Conservation (phyloP, 2,329 filamentous ascomycete species). For the Claviceps africana region DNA sequence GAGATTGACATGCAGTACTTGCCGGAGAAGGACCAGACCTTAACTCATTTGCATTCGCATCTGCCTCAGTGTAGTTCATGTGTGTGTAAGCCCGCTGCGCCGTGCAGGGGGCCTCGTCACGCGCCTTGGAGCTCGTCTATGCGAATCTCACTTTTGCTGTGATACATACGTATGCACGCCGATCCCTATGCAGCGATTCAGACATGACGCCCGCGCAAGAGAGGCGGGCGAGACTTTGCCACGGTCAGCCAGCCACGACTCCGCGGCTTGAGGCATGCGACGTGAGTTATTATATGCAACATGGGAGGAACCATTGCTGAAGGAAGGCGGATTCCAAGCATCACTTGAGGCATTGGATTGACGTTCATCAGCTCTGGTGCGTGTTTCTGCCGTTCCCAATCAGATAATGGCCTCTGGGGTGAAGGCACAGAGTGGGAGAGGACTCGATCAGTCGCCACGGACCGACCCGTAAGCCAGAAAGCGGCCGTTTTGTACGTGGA, state of each 20-base stretch:
- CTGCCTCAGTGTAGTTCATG: no score
- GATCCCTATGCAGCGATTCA: not conserved
- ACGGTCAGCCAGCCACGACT: not conserved
- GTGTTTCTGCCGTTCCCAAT: no score
- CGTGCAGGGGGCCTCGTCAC: no score
- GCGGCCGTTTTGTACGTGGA: no score
- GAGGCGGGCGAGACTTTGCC: not conserved
- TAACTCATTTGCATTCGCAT: not conserved
- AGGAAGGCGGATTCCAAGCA: not conserved
- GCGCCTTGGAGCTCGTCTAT: not conserved
- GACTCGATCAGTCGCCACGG: no score
- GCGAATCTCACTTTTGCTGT: not conserved
- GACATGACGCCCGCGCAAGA: not conserved
- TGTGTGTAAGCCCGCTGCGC: no score
- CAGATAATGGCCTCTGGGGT: no score
- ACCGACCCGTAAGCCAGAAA: no score
- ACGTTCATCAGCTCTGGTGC: no score
- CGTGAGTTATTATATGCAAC: not conserved
- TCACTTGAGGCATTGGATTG: no score
- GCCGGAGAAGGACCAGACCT: not conserved
- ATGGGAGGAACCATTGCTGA: no score
- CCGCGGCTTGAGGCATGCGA: not conserved
- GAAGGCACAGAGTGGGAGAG: no score
- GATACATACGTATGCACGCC: not conserved
- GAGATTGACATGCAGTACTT: not conserved